Percentiles rank a stretch among this genome's conserved stretches.
Evolutionary conservation across 106 monocot species (phyloP).

Genomic region (Acorus calamus): DNA sequence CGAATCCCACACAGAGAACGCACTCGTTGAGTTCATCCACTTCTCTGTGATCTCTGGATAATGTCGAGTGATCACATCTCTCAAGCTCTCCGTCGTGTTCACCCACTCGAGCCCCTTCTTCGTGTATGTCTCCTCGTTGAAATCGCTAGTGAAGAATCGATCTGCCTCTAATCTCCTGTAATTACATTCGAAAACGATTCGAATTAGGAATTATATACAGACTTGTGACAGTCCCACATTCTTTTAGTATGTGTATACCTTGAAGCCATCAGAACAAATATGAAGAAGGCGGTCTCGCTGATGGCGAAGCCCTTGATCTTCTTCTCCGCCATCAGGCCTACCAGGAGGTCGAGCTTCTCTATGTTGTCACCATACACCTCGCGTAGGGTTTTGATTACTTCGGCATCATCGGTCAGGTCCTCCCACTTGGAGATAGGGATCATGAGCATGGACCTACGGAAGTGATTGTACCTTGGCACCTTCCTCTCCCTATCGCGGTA

Average conservation of each 20-base stretch:
- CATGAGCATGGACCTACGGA: constrained; percentile 36
- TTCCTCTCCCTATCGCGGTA: constrained; percentile 54
- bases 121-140: constrained; percentile 52
- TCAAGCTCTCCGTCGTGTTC: constrained; percentile 46
- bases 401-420: constrained; percentile 39
- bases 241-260: constrained; percentile 14
- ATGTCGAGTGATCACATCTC: constrained; percentile 44
- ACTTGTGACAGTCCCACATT: neutral
- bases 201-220: neutral
- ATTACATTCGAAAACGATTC: neutral
- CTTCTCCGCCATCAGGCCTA: constrained; percentile 67
- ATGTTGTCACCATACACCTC: constrained; percentile 54
- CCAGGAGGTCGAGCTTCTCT: constrained; percentile 51
- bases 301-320: constrained; percentile 71
- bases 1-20: constrained; percentile 63
- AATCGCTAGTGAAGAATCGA: constrained; percentile 57
- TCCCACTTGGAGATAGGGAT: constrained; percentile 61
- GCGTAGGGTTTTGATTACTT: constrained; percentile 23
- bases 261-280: constrained; percentile 56
- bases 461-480: constrained; percentile 47
- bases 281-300: constrained; percentile 56
- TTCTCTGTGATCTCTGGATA: constrained; percentile 27
- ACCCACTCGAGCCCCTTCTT: constrained; percentile 62
- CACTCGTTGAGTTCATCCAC: constrained; percentile 54
- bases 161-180: constrained; percentile 57